Evolutionary conservation across 306 rosid species (phyloP).

Genomic region (Pterocarpus santalinus): DNA sequence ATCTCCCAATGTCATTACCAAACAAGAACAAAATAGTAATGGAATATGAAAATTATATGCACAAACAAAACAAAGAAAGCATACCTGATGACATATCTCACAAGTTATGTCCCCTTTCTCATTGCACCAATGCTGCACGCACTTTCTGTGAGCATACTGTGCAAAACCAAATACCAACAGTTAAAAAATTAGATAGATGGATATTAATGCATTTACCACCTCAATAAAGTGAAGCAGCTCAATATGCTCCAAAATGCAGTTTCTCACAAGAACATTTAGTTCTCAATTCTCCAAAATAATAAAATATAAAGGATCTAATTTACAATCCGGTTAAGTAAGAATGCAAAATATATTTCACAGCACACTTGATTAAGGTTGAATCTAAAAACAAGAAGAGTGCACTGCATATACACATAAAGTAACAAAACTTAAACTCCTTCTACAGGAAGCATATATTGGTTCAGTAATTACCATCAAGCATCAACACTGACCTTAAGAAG

Average conservation of each 20-base stretch:
- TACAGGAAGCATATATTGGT: not conserved
- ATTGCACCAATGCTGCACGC: slow-evolving; percentile 98
- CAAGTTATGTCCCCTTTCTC: slow-evolving; percentile 97
- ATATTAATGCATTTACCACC: slow-evolving; percentile 24
- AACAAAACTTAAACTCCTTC: slow-evolving; percentile 14
- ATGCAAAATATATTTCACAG: not conserved
- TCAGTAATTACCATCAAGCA: slow-evolving; percentile 23
- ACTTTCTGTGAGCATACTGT: slow-evolving; percentile 97
- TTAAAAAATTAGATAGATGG: slow-evolving; percentile 24
- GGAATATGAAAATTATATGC: not conserved
- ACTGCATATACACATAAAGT: not conserved
- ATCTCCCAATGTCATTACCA: slow-evolving; percentile 3
- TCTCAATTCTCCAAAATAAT: slow-evolving; percentile 5
- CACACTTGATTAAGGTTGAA: not conserved
- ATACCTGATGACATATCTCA: slow-evolving; percentile 97
- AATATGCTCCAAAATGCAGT: not conserved
- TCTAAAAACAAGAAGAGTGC: not conserved
- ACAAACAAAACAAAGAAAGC: slow-evolving; percentile 29
- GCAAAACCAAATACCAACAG: slow-evolving; percentile 28
- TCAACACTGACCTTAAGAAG: not conserved
- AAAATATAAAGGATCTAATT: not conserved
- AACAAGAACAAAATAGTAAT: not conserved
- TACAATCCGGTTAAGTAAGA: not conserved
- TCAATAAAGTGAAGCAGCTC: slow-evolving; percentile 1
- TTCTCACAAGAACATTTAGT: slow-evolving; percentile 1